Evolutionary conservation across 176 grass and related monocot species (phyloP).

Genomic region (Cenchrus fungigraminus): DNA sequence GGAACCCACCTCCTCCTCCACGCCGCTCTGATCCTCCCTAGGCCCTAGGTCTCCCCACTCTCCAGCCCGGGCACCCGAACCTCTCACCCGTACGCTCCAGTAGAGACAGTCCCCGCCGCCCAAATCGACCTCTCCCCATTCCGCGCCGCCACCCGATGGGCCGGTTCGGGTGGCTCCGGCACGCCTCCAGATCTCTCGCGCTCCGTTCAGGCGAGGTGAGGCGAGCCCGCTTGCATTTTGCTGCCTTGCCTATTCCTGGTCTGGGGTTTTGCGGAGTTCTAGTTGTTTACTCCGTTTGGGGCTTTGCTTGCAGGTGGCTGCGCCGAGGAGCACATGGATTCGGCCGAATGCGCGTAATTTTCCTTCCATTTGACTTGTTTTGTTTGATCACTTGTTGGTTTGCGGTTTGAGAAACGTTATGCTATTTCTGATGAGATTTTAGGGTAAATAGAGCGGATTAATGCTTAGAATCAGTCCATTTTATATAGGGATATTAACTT

Average conservation of each 20-base stretch:
- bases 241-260: not conserved
- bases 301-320: constrained; percentile 26
- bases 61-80: not conserved
- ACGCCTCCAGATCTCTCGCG: constrained; percentile 48
- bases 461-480: not conserved
- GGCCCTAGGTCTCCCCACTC: not conserved
- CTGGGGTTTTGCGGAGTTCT: not conserved
- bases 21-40: not conserved
- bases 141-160: constrained; percentile 32
- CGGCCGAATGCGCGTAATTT: constrained; percentile 37
- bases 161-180: constrained; percentile 46
- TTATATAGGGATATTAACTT: not conserved
- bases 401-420: not conserved
- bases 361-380: not conserved
- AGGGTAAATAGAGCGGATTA: not conserved
- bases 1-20: not conserved
- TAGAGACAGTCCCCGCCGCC: not conserved
- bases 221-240: not conserved
- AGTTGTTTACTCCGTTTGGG: constrained; percentile 11
- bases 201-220: constrained; percentile 56
- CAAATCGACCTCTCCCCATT: not conserved
- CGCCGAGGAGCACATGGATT: constrained; percentile 37
- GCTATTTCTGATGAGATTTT: not conserved
- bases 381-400: constrained; percentile 9
- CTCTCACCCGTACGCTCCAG: not conserved